Percentiles rank a stretch among this genome's conserved stretches.
phyloP scores from a whole-genome alignment of 768 basidiomycete species.

The Pisolithus tinctorius region DNA sequence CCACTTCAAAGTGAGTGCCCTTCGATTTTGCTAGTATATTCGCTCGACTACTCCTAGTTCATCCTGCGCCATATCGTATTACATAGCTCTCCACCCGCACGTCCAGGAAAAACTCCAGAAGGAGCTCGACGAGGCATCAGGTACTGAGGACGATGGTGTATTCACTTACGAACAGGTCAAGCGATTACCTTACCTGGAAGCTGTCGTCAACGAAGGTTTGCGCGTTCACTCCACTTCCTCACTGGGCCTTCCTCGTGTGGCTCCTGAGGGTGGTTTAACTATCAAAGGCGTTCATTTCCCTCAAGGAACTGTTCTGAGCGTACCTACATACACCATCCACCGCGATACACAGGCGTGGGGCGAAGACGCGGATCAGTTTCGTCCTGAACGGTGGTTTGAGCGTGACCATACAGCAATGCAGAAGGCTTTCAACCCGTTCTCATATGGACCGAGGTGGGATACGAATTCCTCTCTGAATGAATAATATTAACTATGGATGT shows the following conservation, averaged over 20 bases:
- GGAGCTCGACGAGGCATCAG: slow-evolving; percentile 62
- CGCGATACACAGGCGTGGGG: slow-evolving; percentile 72
- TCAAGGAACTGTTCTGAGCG: slow-evolving; percentile 69
- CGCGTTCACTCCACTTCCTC: slow-evolving; percentile 81
- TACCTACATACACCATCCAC: slow-evolving; percentile 81
- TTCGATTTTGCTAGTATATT: not conserved
- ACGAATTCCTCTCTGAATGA: slow-evolving; percentile 3
- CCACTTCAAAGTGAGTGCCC: slow-evolving; percentile 75
- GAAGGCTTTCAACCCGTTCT: slow-evolving; percentile 81
- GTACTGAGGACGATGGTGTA: slow-evolving; percentile 51
- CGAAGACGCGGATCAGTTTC: slow-evolving; percentile 60
- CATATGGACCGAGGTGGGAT: slow-evolving; percentile 65
- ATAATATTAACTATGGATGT: not conserved
- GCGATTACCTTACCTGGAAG: slow-evolving; percentile 70
- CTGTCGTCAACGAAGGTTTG: slow-evolving; percentile 82
- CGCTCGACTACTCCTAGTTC: slow-evolving; percentile 44
- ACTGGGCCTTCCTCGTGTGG: slow-evolving; percentile 75
- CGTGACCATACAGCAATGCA: slow-evolving; percentile 52
- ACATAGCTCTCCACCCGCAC: slow-evolving; percentile 62
- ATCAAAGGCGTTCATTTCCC: slow-evolving; percentile 50
- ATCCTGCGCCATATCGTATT: slow-evolving; percentile 83
- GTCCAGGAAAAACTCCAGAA: slow-evolving; percentile 67
- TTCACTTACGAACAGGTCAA: slow-evolving; percentile 66
- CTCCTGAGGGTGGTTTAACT: slow-evolving; percentile 67
- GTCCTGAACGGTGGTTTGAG: slow-evolving; percentile 86